These are phyloP conservation scores for Daldinia concentrica DNA, from an alignment of 495 filamentous ascomycete species.

Conservation along the genomic window DNA sequence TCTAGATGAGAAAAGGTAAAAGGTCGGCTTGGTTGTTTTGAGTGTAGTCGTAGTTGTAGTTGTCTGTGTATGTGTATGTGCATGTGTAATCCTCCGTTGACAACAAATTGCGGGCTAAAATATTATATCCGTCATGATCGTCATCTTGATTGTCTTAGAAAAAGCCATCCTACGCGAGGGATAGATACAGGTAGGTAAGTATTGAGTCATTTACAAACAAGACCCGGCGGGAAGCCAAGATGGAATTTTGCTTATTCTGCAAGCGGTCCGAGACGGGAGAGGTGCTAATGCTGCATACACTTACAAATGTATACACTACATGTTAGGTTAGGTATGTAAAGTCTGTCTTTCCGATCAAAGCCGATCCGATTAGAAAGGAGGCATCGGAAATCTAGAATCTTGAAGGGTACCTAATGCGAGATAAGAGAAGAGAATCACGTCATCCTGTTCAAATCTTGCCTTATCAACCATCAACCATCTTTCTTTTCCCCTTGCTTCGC, in stretches of 20 bases:
- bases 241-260: constrained; percentile 4
- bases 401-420: constrained; percentile 15
- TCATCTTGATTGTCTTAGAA: background rate
- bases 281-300: background rate
- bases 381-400: constrained; percentile 6
- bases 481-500: background rate
- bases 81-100: background rate
- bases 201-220: too few species aligned
- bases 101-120: background rate
- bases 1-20: constrained; percentile 24
- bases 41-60: too few species aligned
- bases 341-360: background rate
- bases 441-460: constrained; percentile 20
- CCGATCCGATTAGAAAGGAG: constrained; percentile 14
- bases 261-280: background rate
- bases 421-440: constrained; percentile 37
- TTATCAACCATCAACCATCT: constrained; percentile 16
- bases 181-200: too few species aligned
- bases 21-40: background rate
- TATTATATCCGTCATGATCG: background rate
- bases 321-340: too few species aligned
- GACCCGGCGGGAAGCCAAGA: constrained; percentile 1
- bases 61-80: too few species aligned
- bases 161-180: too few species aligned
- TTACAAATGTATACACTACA: background rate